phyloP scores from a whole-genome alignment of 2,329 filamentous ascomycete genomes.

The Fusarium continuum region DNA sequence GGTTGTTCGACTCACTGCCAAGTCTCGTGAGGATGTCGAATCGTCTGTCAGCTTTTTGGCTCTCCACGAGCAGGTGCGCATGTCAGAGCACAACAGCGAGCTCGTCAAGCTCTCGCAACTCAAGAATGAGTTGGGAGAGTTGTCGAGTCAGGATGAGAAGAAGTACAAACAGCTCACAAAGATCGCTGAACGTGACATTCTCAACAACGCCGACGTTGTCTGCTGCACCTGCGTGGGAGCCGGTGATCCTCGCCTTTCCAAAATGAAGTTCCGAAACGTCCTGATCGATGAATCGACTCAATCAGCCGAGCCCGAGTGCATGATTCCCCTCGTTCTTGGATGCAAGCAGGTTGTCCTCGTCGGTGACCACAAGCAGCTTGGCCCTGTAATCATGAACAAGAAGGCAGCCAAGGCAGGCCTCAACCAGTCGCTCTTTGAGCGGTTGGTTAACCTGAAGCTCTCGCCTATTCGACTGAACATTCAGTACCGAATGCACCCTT shows the following conservation, averaged over 20 bases:
- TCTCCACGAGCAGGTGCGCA: constrained; percentile 94
- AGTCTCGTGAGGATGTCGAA: constrained; percentile 97
- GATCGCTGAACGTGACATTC: constrained; percentile 91
- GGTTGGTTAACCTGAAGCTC: constrained; percentile 89
- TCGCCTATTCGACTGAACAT: constrained; percentile 93
- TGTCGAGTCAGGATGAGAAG: constrained; percentile 97
- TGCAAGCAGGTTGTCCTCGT: constrained; percentile 99
- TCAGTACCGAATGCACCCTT: constrained; percentile 99
- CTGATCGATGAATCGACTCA: constrained; percentile 98
- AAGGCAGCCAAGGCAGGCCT: constrained; percentile 97
- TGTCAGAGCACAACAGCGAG: constrained; percentile 96
- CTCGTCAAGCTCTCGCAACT: constrained; percentile 91
- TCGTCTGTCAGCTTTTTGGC: constrained; percentile 97
- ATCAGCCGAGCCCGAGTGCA: constrained; percentile 96
- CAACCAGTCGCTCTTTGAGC: constrained; percentile 98
- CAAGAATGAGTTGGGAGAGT: constrained; percentile 88
- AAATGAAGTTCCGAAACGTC: constrained; percentile 98
- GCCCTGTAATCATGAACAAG: constrained; percentile 99
- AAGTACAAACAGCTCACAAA: constrained; percentile 97
- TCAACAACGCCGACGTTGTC: constrained; percentile 95
- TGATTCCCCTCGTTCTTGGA: constrained; percentile 96
- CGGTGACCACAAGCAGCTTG: constrained; percentile 96
- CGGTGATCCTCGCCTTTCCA: constrained; percentile 91
- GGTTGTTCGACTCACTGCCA: constrained; percentile 97
- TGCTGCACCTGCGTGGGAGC: constrained; percentile 99